Base-by-base conservation (phyloP, 768 basidiomycete species). In the Hericium alpestre region DNA sequence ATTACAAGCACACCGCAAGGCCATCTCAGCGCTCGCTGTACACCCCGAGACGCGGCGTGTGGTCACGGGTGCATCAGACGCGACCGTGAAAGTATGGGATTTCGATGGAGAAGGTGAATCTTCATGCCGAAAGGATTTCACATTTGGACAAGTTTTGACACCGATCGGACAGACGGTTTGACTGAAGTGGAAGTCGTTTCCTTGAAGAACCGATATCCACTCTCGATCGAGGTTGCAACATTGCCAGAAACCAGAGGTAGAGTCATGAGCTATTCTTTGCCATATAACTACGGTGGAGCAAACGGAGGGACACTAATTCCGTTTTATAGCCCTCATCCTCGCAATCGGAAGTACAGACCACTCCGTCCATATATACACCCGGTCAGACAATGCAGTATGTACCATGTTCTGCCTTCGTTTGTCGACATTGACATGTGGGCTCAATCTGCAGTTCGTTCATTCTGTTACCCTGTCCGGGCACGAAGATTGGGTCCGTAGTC, bases 401-500 rank as follows among this genome's bases (percentile, higher is more conserved):
- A 41, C 51, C 48, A 50, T 54, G 47, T 20, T n/a, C 49, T 38
- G 38, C 54, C 39, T 8, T 27, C 56, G 15, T 37, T 38, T 61
- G 59, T 18, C 54, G 48, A 38, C 38, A 25, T 47, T 32, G 37
- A 52, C 51, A 41, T 12, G 13, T 12, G 12, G 12, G 23, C 8
- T 20, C 10, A n/a, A 9, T 48, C 39, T 12, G 48, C 27, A 86
- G 86, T 87, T 85, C 66, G 73, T 83, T 13, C 75, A 71, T 55
- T 79, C 82, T 18, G 79, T 80, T 3, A 71, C 74, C 0, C 73
- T 90, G 51, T 72, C 80, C 12, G 96, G 96, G 2, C 96, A 99
- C 65, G 90, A 96, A 75, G 95, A 99, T 65, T 99, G 96, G 96
- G 79, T 98, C 55, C 83, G 87, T 54, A 77, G 83, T 58, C 79